These are phyloP conservation scores for Tolypocladium ovalisporum DNA, from an alignment of 2,329 filamentous ascomycete genomes.

Conservation along the genomic window DNA sequence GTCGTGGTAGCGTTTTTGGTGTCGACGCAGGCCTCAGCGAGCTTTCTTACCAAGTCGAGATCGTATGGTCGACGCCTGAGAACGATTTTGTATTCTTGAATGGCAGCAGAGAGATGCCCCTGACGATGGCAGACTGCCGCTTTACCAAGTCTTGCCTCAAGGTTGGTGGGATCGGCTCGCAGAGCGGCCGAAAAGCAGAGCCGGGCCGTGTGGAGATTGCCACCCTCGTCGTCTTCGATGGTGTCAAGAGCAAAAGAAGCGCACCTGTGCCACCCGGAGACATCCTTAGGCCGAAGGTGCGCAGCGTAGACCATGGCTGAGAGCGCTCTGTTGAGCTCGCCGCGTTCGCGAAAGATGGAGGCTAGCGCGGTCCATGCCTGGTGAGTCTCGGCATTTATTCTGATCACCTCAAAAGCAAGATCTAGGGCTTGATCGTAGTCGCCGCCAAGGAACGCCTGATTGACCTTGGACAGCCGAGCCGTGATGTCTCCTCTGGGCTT, in stretches of 20 bases:
- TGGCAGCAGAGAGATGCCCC: constrained; percentile 41
- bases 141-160: constrained; percentile 48
- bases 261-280: constrained; percentile 46
- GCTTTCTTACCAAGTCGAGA: constrained; percentile 40
- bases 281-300: constrained; percentile 50
- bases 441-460: constrained; percentile 52
- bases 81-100: constrained; percentile 45
- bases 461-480: constrained; percentile 53
- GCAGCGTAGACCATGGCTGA: constrained; percentile 51
- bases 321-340: constrained; percentile 44
- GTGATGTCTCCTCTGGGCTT: constrained; percentile 65
- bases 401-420: constrained; percentile 51
- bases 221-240: constrained; percentile 32
- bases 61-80: constrained; percentile 42
- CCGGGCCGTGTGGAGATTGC: constrained; percentile 41
- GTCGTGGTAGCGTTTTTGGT: constrained; percentile 31
- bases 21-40: constrained; percentile 47
- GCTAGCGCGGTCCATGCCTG: constrained; percentile 54
- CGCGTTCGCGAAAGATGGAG: constrained; percentile 49
- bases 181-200: constrained; percentile 51
- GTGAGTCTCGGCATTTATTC: constrained; percentile 57
- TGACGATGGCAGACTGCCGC: constrained; percentile 46
- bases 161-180: constrained; percentile 42
- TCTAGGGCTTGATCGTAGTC: constrained; percentile 50
- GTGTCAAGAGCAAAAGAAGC: constrained; percentile 45